These are phyloP conservation scores for Daldinia caldariorum DNA, from an alignment of 495 filamentous ascomycete genomes.

Conservation along the genomic window DNA sequence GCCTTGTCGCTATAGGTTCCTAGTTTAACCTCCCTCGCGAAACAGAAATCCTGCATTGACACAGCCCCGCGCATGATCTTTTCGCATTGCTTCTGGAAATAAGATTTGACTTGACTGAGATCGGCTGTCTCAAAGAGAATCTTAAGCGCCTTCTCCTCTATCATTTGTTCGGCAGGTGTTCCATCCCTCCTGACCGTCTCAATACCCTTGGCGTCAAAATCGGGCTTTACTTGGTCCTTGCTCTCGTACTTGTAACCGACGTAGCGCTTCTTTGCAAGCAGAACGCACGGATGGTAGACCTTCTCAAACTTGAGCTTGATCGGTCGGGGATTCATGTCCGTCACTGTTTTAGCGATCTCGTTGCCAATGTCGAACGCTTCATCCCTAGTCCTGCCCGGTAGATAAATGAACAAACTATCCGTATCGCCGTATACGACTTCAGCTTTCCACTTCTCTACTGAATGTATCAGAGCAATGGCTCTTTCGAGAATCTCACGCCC, in stretches of 20 bases:
- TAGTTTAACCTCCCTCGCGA: constrained; percentile 89
- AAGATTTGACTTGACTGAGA: constrained; percentile 86
- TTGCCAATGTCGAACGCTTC: constrained; percentile 92
- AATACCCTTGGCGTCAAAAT: constrained; percentile 98
- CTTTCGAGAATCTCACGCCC: constrained; percentile 94
- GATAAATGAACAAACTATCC: constrained; percentile 92
- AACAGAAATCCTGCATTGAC: constrained; percentile 95
- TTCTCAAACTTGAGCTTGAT: constrained; percentile 99
- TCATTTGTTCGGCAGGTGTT: constrained; percentile 94
- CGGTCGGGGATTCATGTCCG: constrained; percentile 88
- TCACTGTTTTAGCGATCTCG: constrained; percentile 91
- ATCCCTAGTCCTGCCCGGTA: constrained; percentile 84
- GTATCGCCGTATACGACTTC: constrained; percentile 99
- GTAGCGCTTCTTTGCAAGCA: constrained; percentile 97
- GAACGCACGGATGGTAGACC: constrained; percentile 92
- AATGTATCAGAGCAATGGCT: constrained; percentile 92
- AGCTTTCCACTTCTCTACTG: constrained; percentile 84
- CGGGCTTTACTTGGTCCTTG: constrained; percentile 77
- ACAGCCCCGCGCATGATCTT: constrained; percentile 93
- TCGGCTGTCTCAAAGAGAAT: constrained; percentile 90
- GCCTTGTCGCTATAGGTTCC: constrained; percentile 86
- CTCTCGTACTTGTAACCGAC: constrained; percentile 97
- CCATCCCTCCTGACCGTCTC: constrained; percentile 96
- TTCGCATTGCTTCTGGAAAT: constrained; percentile 88
- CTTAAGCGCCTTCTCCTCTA: constrained; percentile 89